phyloP scores from a whole-genome alignment of 2,329 filamentous ascomycete genomes.

The Periconia sp. region DNA sequence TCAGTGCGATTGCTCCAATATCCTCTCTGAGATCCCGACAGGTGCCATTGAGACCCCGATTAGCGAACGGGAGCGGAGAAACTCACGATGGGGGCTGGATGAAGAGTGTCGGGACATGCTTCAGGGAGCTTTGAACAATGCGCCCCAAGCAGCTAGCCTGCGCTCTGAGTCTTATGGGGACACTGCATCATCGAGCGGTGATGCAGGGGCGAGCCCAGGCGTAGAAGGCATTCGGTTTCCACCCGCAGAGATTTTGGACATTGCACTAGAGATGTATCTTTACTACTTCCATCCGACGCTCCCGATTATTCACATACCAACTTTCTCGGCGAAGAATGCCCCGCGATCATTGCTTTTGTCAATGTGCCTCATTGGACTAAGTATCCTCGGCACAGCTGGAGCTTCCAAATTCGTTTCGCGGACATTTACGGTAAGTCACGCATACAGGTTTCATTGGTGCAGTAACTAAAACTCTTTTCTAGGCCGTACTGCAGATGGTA shows the following conservation, averaged over 20 bases:
- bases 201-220: constrained; percentile 33
- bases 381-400: constrained; percentile 59
- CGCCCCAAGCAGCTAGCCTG: constrained; percentile 23
- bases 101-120: constrained; percentile 50
- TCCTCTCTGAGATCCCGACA: constrained; percentile 39
- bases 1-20: constrained; percentile 37
- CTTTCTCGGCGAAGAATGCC: constrained; percentile 58
- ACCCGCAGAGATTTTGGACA: constrained; percentile 60
- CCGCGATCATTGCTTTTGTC: constrained; percentile 55
- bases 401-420: constrained; percentile 57
- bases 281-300: constrained; percentile 60
- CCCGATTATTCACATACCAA: constrained; percentile 60
- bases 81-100: constrained; percentile 45
- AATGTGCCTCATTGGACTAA: constrained; percentile 61
- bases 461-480: constrained; percentile 2
- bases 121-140: constrained; percentile 35
- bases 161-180: constrained; percentile 37
- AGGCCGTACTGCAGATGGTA: constrained; percentile 48
- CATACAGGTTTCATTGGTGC: background rate
- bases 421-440: constrained; percentile 48
- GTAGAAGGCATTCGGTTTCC: constrained; percentile 48
- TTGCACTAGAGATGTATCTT: constrained; percentile 61
- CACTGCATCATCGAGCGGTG: constrained; percentile 39
- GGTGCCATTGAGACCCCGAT: constrained; percentile 30
- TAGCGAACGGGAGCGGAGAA: constrained; percentile 36